These are phyloP conservation scores for Microdochium trichocladiopsis DNA, from an alignment of 2,329 filamentous ascomycete genomes.

Conservation along the genomic window DNA sequence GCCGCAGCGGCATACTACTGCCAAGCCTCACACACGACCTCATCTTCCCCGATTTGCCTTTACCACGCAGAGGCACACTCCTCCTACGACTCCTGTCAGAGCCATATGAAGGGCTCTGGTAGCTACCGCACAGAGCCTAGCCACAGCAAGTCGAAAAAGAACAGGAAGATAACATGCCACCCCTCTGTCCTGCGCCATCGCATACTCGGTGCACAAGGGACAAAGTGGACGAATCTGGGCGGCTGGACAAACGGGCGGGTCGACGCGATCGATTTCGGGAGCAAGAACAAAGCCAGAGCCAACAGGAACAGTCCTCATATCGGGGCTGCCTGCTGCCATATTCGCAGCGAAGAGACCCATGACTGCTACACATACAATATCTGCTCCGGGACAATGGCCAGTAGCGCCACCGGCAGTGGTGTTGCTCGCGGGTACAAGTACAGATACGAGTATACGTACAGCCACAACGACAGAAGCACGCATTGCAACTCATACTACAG, in stretches of 20 bases:
- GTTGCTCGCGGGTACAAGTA: background rate
- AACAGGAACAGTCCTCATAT: background rate
- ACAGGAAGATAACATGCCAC: background rate
- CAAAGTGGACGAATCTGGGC: background rate
- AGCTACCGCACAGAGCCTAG: too few relatives aligned
- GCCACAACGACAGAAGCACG: background rate
- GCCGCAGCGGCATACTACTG: too few relatives aligned
- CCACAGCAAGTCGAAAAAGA: too few relatives aligned
- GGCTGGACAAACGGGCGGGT: slow-evolving; percentile 1
- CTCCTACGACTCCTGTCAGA: too few relatives aligned
- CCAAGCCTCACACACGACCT: too few relatives aligned
- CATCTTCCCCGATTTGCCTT: too few relatives aligned
- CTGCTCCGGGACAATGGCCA: background rate
- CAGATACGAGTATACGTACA: background rate
- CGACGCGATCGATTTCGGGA: slow-evolving; percentile 2
- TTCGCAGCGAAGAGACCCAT: too few relatives aligned
- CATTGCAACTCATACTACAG: background rate
- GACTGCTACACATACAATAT: background rate
- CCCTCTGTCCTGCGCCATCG: background rate
- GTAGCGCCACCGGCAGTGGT: background rate
- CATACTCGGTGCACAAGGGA: background rate
- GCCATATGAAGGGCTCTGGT: too few relatives aligned
- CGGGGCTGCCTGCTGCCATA: too few relatives aligned
- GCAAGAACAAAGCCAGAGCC: background rate
- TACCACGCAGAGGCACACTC: background rate